Conservation (phyloP, 768 basidiomycete genomes). For the Boletus subcaerulescens region DNA sequence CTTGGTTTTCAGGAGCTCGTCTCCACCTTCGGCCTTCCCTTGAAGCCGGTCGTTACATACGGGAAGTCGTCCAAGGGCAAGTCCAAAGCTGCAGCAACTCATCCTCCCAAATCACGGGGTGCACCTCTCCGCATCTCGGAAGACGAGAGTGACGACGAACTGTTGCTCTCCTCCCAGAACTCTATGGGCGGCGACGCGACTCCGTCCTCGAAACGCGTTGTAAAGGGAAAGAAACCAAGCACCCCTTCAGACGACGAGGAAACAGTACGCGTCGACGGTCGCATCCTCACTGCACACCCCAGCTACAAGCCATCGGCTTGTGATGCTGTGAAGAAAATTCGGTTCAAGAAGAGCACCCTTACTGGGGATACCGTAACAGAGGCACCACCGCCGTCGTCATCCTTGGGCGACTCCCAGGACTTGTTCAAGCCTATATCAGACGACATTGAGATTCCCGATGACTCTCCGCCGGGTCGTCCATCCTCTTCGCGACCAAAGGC, state of each 20-base stretch:
- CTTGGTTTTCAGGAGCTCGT: constrained; percentile 25
- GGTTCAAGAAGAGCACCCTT: constrained; percentile 31
- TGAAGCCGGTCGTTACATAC: neutral
- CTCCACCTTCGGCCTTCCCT: constrained; percentile 12
- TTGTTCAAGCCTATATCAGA: constrained; percentile 19
- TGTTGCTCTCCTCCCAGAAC: constrained; percentile 26
- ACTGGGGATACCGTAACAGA: neutral
- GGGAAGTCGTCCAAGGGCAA: constrained; percentile 9
- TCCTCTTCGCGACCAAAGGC: constrained; percentile 1
- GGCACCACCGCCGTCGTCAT: constrained; percentile 20
- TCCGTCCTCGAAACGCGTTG: constrained; percentile 8
- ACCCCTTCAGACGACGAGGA: neutral
- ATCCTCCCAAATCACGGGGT: neutral
- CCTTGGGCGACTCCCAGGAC: constrained; percentile 23
- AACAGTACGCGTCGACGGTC: constrained; percentile 15
- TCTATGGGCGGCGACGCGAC: constrained; percentile 13
- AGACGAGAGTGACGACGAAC: constrained; percentile 29
- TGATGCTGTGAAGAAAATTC: constrained; percentile 3
- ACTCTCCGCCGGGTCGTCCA: neutral
- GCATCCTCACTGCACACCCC: constrained; percentile 20
- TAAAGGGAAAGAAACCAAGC: constrained; percentile 2
- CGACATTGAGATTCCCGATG: constrained; percentile 6
- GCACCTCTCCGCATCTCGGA: neutral
- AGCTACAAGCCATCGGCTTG: constrained; percentile 18
- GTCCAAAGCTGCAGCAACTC: neutral